Conservation (phyloP, 768 basidiomycete genomes). For the Pulveroboletus sp. region DNA sequence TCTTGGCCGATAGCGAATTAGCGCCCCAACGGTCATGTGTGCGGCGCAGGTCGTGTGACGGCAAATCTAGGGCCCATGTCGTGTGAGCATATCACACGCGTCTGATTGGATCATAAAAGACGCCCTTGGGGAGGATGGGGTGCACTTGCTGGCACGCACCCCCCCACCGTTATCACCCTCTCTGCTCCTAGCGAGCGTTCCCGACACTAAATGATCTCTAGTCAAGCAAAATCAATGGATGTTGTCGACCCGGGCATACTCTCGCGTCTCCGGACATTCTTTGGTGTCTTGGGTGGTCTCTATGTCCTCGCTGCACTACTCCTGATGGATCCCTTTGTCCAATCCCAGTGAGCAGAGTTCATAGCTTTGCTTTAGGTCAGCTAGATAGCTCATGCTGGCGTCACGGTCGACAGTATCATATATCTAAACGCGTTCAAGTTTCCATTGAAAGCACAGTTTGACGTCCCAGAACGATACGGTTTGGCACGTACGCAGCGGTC, state of each 20-base stretch:
- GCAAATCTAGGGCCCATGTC: neutral
- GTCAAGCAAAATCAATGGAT: neutral
- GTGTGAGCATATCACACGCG: conserved; percentile 9
- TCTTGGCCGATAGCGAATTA: neutral
- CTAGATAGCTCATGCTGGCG: conserved; percentile 13
- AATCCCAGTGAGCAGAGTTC: conserved; percentile 53
- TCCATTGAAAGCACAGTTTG: conserved; percentile 60
- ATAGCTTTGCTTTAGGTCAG: conserved; percentile 5
- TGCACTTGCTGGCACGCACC: conserved; percentile 17
- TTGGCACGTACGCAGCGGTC: conserved; percentile 58
- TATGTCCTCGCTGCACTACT: conserved; percentile 52
- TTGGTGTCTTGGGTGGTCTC: conserved; percentile 42
- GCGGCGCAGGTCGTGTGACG: conserved; percentile 17
- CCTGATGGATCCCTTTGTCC: conserved; percentile 58
- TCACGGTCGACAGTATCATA: conserved; percentile 37
- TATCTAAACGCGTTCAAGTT: conserved; percentile 65
- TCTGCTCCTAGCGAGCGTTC: neutral
- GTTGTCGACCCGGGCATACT: conserved; percentile 16
- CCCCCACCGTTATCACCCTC: neutral
- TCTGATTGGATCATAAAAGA: conserved; percentile 5
- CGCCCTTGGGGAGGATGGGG: neutral
- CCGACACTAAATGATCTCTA: conserved; percentile 8
- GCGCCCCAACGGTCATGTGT: neutral
- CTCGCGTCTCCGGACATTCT: conserved; percentile 26
- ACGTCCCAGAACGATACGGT: conserved; percentile 71